Evolutionary conservation across 129 eudicot genomes (phyloP).

Genomic region (Calendula officinalis): DNA sequence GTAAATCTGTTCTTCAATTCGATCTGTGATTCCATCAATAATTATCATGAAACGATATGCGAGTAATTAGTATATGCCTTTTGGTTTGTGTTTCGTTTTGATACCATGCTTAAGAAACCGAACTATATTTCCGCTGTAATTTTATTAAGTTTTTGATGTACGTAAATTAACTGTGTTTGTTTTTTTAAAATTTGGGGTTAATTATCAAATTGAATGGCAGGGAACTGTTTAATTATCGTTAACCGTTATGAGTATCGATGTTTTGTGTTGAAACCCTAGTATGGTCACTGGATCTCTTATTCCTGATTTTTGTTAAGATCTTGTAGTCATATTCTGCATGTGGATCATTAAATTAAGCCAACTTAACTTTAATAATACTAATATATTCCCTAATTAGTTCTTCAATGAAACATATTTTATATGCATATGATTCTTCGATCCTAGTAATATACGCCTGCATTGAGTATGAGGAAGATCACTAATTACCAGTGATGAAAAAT

Average conservation of each 20-base stretch:
- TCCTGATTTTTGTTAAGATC: neutral
- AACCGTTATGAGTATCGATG: neutral
- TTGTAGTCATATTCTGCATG: neutral
- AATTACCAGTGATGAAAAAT: neutral
- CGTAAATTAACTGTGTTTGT: neutral
- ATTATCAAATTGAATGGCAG: neutral
- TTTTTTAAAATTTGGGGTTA: neutral
- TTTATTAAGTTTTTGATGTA: neutral
- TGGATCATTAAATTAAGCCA: neutral
- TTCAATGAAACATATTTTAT: neutral
- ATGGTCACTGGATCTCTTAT: neutral
- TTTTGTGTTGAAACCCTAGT: conserved; percentile 8
- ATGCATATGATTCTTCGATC: neutral
- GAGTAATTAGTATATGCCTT: neutral
- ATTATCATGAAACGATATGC: neutral
- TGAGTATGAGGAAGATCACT: neutral
- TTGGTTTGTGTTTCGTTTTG: neutral
- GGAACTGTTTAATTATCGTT: neutral
- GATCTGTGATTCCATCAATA: neutral
- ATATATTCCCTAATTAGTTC: conserved; percentile 1
- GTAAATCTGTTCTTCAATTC: conserved; percentile 1
- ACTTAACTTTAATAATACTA: neutral
- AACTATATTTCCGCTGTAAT: neutral
- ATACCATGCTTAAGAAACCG: neutral
- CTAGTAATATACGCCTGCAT: neutral